phyloP scores from a whole-genome alignment of 805 yeast genomes.

The Yamadazyma sp. region DNA sequence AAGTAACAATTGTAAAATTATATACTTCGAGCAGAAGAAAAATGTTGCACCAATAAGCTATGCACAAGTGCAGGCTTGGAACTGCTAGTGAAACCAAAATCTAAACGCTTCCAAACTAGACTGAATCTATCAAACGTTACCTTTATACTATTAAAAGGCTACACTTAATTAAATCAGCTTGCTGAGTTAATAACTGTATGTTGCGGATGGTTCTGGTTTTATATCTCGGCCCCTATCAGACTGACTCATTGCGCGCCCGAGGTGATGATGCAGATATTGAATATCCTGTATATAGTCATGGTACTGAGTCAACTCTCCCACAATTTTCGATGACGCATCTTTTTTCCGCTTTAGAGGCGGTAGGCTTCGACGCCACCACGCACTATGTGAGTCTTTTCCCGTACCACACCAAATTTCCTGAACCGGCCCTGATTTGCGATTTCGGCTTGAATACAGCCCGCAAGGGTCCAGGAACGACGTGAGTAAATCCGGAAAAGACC shows the following conservation, averaged over 20 bases:
- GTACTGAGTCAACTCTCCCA: slow-evolving; percentile 2
- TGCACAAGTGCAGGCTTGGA: slow-evolving; percentile 2
- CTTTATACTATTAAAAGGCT: neutral
- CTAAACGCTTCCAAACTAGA: neutral
- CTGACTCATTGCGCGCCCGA: slow-evolving; percentile 9
- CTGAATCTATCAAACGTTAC: slow-evolving; percentile 2
- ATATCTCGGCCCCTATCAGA: slow-evolving; percentile 5
- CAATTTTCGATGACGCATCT: slow-evolving; percentile 1
- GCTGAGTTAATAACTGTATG: slow-evolving; percentile 1
- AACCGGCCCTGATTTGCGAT: too few relatives aligned
- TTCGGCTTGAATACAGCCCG: too few relatives aligned
- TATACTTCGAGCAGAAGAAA: too few relatives aligned
- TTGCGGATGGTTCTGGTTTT: slow-evolving; percentile 4
- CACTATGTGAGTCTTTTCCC: too few relatives aligned
- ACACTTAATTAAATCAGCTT: slow-evolving; percentile 4
- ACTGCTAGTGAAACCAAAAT: neutral
- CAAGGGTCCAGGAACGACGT: too few relatives aligned
- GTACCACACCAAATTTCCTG: too few relatives aligned
- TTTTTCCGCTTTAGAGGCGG: too few relatives aligned
- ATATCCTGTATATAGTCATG: neutral
- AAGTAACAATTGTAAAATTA: too few relatives aligned
- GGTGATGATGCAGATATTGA: neutral
- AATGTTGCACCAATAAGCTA: slow-evolving; percentile 1
- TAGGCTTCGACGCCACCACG: too few relatives aligned
- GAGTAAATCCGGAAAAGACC: too few relatives aligned